These are phyloP conservation scores for Leersia perrieri DNA, from an alignment of 176 grass and related monocot species.

Conservation along the genomic window DNA sequence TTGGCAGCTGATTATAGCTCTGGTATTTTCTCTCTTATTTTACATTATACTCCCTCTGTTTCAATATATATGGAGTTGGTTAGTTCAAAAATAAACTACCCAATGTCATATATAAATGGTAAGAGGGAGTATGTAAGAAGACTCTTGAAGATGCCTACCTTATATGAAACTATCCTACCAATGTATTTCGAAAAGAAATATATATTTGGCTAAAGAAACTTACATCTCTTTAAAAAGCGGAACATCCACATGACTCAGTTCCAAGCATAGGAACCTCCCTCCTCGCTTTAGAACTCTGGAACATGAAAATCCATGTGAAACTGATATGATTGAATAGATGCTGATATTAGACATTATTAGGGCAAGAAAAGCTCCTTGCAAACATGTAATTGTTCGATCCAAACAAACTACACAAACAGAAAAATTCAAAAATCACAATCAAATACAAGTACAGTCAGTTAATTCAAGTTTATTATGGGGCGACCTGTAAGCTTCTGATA, in stretches of 20 bases:
- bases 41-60: no score
- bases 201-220: constrained; percentile 19
- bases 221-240: constrained; percentile 83
- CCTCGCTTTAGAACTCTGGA: constrained; percentile 83
- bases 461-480: not conserved
- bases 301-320: constrained; percentile 28
- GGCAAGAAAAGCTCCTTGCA: not conserved
- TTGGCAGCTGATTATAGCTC: not conserved
- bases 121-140: not conserved
- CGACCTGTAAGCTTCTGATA: constrained; percentile 83
- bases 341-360: not conserved
- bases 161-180: constrained; percentile 6
- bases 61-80: no score
- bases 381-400: not conserved
- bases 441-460: not conserved
- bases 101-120: no score
- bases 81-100: no score
- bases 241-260: constrained; percentile 85
- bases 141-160: not conserved
- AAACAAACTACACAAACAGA: not conserved
- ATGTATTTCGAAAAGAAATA: not conserved
- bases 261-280: constrained; percentile 87
- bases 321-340: not conserved
- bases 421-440: not conserved
- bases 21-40: not conserved